phyloP scores from a whole-genome alignment of 345 rosid species.

The Eucalyptus sp. region DNA sequence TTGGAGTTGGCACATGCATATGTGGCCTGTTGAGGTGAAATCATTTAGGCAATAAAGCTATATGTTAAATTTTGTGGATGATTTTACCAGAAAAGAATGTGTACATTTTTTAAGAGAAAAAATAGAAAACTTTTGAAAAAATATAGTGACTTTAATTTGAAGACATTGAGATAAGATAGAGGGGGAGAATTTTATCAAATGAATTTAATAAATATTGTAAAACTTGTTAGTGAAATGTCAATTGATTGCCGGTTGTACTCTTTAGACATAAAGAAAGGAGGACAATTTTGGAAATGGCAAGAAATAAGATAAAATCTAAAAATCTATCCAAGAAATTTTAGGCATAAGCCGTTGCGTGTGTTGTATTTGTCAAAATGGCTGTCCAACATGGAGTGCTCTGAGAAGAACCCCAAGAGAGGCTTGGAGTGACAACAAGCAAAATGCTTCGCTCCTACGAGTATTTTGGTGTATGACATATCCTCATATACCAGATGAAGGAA shows the following conservation, averaged over 20 bases:
- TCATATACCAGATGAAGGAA: background rate
- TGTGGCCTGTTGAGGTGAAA: background rate
- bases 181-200: background rate
- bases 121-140: background rate
- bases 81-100: background rate
- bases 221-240: background rate
- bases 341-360: background rate
- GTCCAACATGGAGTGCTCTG: background rate
- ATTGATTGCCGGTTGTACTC: background rate
- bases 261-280: background rate
- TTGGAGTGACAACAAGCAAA: background rate
- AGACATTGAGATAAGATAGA: background rate
- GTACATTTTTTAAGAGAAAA: background rate
- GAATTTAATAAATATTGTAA: background rate
- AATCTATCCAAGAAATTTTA: background rate
- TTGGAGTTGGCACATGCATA: background rate
- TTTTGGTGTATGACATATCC: background rate
- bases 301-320: background rate
- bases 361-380: background rate
- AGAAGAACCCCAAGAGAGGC: background rate
- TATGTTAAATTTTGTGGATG: background rate
- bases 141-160: background rate
- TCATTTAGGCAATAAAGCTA: background rate
- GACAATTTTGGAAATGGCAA: background rate
- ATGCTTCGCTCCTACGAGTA: background rate